Conservation (phyloP, 148 eudicot genomes). For the Rhododendron henanense region DNA sequence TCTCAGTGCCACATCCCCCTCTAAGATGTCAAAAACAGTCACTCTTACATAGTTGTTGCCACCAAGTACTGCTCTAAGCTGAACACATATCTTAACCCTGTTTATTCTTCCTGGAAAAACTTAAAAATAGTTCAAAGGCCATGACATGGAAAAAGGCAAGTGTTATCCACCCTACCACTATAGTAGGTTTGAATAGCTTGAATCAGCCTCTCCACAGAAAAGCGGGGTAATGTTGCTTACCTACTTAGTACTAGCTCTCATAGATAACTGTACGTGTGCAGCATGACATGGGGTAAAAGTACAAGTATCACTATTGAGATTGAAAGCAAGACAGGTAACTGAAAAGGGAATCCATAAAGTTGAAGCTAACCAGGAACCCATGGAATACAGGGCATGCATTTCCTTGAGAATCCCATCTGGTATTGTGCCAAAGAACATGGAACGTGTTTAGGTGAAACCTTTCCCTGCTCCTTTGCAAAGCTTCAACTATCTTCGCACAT, state of each 20-base stretch:
- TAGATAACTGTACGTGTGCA: neutral
- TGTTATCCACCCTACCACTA: neutral
- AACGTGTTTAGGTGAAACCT: constrained; percentile 73
- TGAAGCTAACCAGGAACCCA: constrained; percentile 71
- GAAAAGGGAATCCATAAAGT: neutral
- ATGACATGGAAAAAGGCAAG: neutral
- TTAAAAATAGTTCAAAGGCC: neutral
- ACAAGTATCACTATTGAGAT: neutral
- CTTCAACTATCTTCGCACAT: constrained; percentile 70
- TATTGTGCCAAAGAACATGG: constrained; percentile 79
- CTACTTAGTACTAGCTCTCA: neutral
- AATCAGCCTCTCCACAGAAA: neutral
- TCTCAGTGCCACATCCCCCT: neutral
- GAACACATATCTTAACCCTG: neutral
- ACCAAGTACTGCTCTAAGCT: neutral
- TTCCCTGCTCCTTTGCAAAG: constrained; percentile 43
- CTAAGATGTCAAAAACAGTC: neutral
- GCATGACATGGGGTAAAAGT: neutral
- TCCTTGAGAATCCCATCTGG: constrained; percentile 68
- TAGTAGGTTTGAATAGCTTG: neutral
- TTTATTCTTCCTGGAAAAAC: neutral
- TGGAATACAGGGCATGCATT: constrained; percentile 57
- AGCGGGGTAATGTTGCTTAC: neutral
- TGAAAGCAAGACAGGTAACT: neutral
- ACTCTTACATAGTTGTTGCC: neutral